Base-by-base conservation (phyloP, 2,329 filamentous ascomycete species). In the Alternaria solani region DNA sequence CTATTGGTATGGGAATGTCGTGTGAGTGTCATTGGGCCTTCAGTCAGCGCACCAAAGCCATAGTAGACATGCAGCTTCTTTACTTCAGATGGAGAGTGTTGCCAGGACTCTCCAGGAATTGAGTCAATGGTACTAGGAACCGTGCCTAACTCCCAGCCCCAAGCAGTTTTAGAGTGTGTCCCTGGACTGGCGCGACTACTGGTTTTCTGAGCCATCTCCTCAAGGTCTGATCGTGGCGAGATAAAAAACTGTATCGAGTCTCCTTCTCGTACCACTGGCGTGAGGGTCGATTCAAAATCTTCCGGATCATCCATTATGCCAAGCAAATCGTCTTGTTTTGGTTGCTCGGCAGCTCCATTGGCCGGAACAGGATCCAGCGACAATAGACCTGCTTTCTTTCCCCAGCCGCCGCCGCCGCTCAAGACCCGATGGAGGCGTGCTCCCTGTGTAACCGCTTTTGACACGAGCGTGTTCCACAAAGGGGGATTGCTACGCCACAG, bases 351-450 rank as follows among this genome's bases (percentile, higher is more conserved):
- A 7, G 61, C 34, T 26, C 59, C 44, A 26, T 43, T 65, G 8
- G 44, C 42, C 9, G 71, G 59, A 26, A 68, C 62, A 2, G 92
- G 91, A 71, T 95, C 92, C 4, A 96, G 83, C 6, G 92, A 92
- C 3, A 96, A 80, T 0, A 96, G 81, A 0, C 92, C 92, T 69
- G 90, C 88, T 75, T 94, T 95, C 57, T 86, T 82, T 16, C 92
- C 92, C 92, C 92, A 96, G 20, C 92, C 92, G 42, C 92, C 92
- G 46, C 92, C 92, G 5, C 92, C 92, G 70, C 91, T 93, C 64
- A 94, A 86, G 84, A 82, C 78, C 54, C 79, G 79, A 66, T 81
- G 79, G n/a, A 86, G 71, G 46, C 79, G 77, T 20, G 75, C 79
- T 26, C 80, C 79, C 38, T 56, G 41, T 4, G 49, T 41, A 4